Conservation (phyloP, 2,329 filamentous ascomycete genomes). For the Talaromyces amestolkiae region DNA sequence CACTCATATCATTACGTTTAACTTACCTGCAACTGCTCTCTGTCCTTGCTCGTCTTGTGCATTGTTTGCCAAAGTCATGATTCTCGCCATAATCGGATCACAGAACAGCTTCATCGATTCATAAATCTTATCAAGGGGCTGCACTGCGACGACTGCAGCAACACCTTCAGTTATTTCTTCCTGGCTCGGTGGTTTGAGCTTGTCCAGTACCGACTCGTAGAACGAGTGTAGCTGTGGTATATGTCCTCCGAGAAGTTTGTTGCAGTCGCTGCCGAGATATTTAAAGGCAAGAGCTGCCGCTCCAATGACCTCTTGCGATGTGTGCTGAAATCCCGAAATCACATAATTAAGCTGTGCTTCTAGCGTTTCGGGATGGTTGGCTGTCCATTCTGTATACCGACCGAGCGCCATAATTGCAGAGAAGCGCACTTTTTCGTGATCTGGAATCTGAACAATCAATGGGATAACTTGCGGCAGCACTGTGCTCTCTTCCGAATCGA, state of each 20-base stretch:
- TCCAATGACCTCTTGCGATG: slow-evolving; percentile 84
- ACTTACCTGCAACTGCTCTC: slow-evolving; percentile 73
- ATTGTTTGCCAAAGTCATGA: slow-evolving; percentile 83
- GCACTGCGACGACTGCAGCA: slow-evolving; percentile 83
- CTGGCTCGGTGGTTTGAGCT: slow-evolving; percentile 79
- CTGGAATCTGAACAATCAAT: slow-evolving; percentile 86
- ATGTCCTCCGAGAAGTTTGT: slow-evolving; percentile 76
- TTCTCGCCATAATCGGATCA: slow-evolving; percentile 78
- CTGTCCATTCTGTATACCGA: slow-evolving; percentile 96
- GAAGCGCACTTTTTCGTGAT: slow-evolving; percentile 97
- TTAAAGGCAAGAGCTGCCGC: slow-evolving; percentile 93
- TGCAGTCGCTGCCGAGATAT: slow-evolving; percentile 95
- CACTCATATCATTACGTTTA: neutral
- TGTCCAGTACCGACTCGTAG: slow-evolving; percentile 85
- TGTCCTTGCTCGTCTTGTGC: slow-evolving; percentile 81
- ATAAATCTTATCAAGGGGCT: slow-evolving; percentile 77
- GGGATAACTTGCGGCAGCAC: slow-evolving; percentile 91
- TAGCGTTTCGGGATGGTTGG: slow-evolving; percentile 86
- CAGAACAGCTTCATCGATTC: slow-evolving; percentile 86
- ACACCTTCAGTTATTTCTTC: slow-evolving; percentile 97
- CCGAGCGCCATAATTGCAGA: slow-evolving; percentile 97
- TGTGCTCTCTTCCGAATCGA: slow-evolving; percentile 79
- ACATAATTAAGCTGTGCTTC: slow-evolving; percentile 95
- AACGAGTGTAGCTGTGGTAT: slow-evolving; percentile 86
- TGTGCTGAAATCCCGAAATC: slow-evolving; percentile 83